These are phyloP conservation scores for Gossypium schwendimanii DNA, from an alignment of 441 rosid species.

Conservation along the genomic window DNA sequence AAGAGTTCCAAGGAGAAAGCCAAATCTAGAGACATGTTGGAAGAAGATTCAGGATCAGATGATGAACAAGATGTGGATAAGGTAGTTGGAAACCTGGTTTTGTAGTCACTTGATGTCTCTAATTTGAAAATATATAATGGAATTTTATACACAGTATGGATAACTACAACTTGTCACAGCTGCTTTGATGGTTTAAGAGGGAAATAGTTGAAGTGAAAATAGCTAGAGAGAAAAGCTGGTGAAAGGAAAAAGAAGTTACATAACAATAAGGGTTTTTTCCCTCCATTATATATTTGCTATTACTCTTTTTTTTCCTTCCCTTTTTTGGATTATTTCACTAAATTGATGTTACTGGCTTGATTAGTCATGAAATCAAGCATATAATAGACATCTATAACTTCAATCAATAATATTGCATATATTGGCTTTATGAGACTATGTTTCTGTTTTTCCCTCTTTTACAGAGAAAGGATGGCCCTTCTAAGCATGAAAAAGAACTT, in stretches of 20 bases:
- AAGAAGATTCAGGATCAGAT: conserved; percentile 27
- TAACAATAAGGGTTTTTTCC: neutral
- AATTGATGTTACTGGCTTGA: neutral
- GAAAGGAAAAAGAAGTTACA: neutral
- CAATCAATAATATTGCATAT: neutral
- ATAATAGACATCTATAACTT: neutral
- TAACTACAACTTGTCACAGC: neutral
- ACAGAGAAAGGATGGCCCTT: conserved; percentile 47
- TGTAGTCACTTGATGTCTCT: neutral
- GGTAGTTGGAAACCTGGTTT: conserved; percentile 26
- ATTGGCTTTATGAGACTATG: neutral
- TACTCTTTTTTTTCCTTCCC: neutral
- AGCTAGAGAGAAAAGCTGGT: neutral
- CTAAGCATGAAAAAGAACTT: conserved; percentile 71
- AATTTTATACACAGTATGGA: neutral
- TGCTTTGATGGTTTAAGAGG: neutral
- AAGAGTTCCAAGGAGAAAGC: conserved; percentile 28
- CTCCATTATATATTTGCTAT: neutral
- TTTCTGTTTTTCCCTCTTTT: conserved; percentile 5
- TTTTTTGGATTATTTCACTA: neutral
- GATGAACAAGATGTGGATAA: conserved; percentile 39
- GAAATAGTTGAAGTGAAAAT: neutral
- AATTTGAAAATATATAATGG: neutral
- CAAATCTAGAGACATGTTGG: conserved; percentile 20
- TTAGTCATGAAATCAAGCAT: neutral